Conservation (phyloP, 2,329 filamentous ascomycete genomes). For the Cytospora schulzeri region DNA sequence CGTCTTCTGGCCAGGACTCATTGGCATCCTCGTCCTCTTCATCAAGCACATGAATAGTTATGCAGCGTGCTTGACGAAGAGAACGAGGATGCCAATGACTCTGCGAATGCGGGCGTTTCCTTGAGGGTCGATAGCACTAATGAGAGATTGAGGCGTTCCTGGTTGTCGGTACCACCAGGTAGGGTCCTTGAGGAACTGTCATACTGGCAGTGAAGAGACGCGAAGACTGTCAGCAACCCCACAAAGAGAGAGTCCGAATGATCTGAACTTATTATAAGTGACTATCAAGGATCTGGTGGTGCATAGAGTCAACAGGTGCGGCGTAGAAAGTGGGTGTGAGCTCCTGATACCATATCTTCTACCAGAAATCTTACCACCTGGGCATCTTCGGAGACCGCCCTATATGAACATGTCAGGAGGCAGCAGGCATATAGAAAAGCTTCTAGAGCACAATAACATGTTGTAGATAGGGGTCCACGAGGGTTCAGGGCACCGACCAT, state of each 20-base stretch:
- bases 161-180: conserved; percentile 35
- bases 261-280: too few species aligned
- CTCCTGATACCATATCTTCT: conserved; percentile 11
- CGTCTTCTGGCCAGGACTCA: conserved; percentile 31
- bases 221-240: too few species aligned
- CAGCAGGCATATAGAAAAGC: too few species aligned
- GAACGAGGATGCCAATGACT: conserved; percentile 33
- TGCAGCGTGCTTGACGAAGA: too few species aligned
- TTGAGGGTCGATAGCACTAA: conserved; percentile 35
- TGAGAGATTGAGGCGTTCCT: conserved; percentile 29
- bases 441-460: too few species aligned
- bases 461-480: conserved; percentile 4
- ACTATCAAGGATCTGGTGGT: too few species aligned
- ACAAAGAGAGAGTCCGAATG: too few species aligned
- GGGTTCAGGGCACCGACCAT: not conserved
- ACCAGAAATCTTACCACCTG: conserved; percentile 16
- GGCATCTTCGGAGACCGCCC: conserved; percentile 24
- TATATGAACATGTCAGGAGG: too few species aligned
- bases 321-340: not conserved
- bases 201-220: too few species aligned
- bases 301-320: too few species aligned
- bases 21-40: not conserved
- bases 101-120: conserved; percentile 32
- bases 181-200: conserved; percentile 34
- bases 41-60: too few species aligned